A percentile compares a stretch with the other conserved stretches of the same genome.
These are phyloP conservation scores for Botryosphaeria dothidea DNA, from an alignment of 2,329 filamentous ascomycete genomes.

Conservation along the genomic window DNA sequence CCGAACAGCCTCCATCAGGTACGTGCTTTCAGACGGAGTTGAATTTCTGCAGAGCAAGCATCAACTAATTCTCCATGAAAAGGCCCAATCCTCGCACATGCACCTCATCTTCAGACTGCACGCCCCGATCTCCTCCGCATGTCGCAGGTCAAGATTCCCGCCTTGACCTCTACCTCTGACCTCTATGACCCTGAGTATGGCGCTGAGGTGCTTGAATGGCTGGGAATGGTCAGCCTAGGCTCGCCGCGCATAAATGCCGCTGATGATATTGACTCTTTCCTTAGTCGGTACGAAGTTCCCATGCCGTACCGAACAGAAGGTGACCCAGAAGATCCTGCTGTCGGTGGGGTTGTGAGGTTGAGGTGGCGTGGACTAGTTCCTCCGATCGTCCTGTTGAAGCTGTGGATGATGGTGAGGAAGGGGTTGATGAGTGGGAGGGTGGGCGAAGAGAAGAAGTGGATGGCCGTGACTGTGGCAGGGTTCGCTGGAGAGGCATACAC, in stretches of 20 bases:
- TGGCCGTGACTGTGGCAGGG: constrained; percentile 31
- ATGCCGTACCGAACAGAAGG: constrained; percentile 28
- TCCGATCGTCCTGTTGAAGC: constrained; percentile 32
- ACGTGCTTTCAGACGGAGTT: no score
- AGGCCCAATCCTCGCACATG: constrained; percentile 8
- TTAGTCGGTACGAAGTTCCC: constrained; percentile 68
- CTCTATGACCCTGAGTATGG: constrained; percentile 62
- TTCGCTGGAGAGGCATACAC: constrained; percentile 34
- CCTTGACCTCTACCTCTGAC: constrained; percentile 31
- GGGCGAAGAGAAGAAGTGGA: constrained; percentile 29
- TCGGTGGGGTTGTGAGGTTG: constrained; percentile 35
- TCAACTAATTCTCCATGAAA: no score
- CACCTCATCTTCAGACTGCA: constrained; percentile 20
- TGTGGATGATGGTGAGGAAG: constrained; percentile 31
- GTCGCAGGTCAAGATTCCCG: constrained; percentile 26
- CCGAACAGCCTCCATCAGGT: constrained; percentile 44
- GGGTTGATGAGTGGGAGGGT: constrained; percentile 24
- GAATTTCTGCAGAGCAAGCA: no score
- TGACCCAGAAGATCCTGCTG: constrained; percentile 4
- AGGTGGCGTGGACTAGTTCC: constrained; percentile 48
- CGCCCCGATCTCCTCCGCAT: constrained; percentile 32
- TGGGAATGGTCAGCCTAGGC: constrained; percentile 65
- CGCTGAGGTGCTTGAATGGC: constrained; percentile 70
- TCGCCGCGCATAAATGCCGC: constrained; percentile 62
- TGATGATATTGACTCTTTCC: constrained; percentile 67